phyloP scores from a whole-genome alignment of 352 stramenopile genomes.

The Phytophthora megakarya region DNA sequence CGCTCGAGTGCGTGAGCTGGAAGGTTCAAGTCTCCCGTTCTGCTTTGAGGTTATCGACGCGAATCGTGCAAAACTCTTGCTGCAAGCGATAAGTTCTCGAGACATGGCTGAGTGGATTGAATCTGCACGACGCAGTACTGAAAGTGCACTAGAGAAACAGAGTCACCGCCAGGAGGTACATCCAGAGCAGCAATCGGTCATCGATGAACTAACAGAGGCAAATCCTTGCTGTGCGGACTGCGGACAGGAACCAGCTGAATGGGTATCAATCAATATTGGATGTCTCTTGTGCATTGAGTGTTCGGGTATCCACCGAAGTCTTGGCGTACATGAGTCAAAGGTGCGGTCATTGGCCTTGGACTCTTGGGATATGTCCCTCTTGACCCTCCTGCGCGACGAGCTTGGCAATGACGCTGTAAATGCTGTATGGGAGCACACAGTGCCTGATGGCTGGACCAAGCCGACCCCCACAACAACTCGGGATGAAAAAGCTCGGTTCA shows the following conservation, averaged over 20 bases:
- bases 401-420: slow-evolving; percentile 80
- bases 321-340: slow-evolving; percentile 97
- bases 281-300: slow-evolving; percentile 97
- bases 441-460: slow-evolving; percentile 60
- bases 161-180: slow-evolving; percentile 83
- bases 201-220: slow-evolving; percentile 60
- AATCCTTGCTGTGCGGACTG: slow-evolving; percentile 79
- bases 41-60: slow-evolving; percentile 89
- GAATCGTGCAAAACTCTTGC: slow-evolving; percentile 73
- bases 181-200: slow-evolving; percentile 73
- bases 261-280: slow-evolving; percentile 97
- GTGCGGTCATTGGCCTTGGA: slow-evolving; percentile 92
- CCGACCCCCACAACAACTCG: slow-evolving; percentile 49
- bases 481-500: slow-evolving; percentile 82
- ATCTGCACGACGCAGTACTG: slow-evolving; percentile 75
- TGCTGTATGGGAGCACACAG: slow-evolving; percentile 62
- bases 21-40: slow-evolving; percentile 55
- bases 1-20: slow-evolving; percentile 71
- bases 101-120: slow-evolving; percentile 88
- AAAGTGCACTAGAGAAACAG: slow-evolving; percentile 84
- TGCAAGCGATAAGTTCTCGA: slow-evolving; percentile 74
- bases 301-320: slow-evolving; percentile 95
- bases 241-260: slow-evolving; percentile 86
- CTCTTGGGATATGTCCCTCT: slow-evolving; percentile 85
- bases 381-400: slow-evolving; percentile 66